phyloP scores from a whole-genome alignment of 1,284 basidiomycete species.

The Leccinum angustisporum region DNA sequence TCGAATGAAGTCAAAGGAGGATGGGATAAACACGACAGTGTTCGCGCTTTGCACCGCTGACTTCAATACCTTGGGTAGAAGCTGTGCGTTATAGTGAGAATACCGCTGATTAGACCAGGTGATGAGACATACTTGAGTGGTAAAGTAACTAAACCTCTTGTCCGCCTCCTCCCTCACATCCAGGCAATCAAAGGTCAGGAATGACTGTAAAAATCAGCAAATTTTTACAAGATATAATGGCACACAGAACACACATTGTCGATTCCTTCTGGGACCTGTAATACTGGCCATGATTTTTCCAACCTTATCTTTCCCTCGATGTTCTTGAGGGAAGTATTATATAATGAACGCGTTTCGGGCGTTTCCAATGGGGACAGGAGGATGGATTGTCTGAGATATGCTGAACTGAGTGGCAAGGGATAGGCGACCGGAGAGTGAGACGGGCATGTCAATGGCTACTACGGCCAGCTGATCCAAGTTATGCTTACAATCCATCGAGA shows the following conservation, averaged over 20 bases:
- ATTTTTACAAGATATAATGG: background rate
- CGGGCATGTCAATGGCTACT: background rate
- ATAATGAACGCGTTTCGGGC: conserved; percentile 83
- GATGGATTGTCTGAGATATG: conserved; percentile 86
- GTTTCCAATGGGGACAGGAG: conserved; percentile 89
- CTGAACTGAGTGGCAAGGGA: conserved; percentile 48
- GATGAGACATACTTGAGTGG: conserved; percentile 63
- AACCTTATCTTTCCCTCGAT: conserved; percentile 80
- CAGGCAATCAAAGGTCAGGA: conserved; percentile 71
- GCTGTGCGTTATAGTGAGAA: conserved; percentile 40
- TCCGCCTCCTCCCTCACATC: conserved; percentile 83
- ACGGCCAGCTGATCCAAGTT: background rate
- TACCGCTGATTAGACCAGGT: background rate
- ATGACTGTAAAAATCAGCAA: conserved; percentile 48
- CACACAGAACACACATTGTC: conserved; percentile 55
- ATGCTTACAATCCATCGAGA: conserved; percentile 82
- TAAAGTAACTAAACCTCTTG: conserved; percentile 84
- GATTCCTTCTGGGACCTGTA: conserved; percentile 77
- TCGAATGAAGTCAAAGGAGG: conserved; percentile 96
- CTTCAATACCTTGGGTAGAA: conserved; percentile 79
- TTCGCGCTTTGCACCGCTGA: conserved; percentile 90
- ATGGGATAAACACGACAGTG: conserved; percentile 88
- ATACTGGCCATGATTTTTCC: conserved; percentile 66
- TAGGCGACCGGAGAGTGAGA: background rate
- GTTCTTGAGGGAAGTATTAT: conserved; percentile 74